Evolutionary conservation across 108 stramenopile species (phyloP), one percentile per base, ranked within the genome.

Genomic region (Parmales sp.): DNA sequence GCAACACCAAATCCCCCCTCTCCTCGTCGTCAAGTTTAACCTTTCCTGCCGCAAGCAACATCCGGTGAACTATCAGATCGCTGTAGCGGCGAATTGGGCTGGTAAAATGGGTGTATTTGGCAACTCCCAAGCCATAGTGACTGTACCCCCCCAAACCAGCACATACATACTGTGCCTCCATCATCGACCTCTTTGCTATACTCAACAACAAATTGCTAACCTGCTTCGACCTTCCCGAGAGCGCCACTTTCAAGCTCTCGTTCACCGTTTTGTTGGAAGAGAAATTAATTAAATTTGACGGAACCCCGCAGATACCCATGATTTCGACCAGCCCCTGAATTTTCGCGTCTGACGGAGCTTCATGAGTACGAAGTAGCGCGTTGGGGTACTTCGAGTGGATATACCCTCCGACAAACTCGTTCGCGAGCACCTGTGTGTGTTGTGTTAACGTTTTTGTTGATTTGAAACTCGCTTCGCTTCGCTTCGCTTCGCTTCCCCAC

Each of bases 41-140:
- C n/a, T n/a, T n/a, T n/a, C n/a, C n/a, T n/a, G n/a, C n/a, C n/a
- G 96, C 96, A 2, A 95, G 95, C 6, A 99, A 72, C 7, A 98
- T 77, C 1, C 99, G 90, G 78, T 99, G 99, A 22, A 98, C 97
- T 64, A 98, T 90, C 6, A 99, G 88, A 81, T 99, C 99, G 0
- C 97, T 94, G 76, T 99, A 99, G 31, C 95, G 90, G 28, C 99
- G 95, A 69, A 99, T 99, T 23, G 99, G 99, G 7, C 91, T 92
- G 6, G 99, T 99, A 75, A 99, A 99, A 72, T 99, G 99, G 0
- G 97, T 99, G 76, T 99, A 99, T 9, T 98, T 90, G 1, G 95
- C 94, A n/a, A 95, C 93, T 5, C 96, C 99, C 0, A 99, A 86
- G 50, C 99, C 99, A 69, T 98, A 99, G 81, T 99, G 98, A 66